Conservation (phyloP, 257 asterid genomes). For the Solanum gracilifrons region DNA sequence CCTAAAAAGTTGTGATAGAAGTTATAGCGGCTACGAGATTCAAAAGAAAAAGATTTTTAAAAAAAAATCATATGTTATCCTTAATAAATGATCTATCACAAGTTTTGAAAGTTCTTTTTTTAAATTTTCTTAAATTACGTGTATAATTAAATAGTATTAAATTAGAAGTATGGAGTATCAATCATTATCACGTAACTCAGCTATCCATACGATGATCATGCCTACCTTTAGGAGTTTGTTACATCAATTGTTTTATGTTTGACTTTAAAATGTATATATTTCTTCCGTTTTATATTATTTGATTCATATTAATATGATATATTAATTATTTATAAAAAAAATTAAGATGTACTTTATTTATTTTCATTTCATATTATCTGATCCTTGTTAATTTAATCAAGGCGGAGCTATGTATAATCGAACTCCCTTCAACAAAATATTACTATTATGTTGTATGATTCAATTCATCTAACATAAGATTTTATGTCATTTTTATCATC, state of each 20-base stretch:
- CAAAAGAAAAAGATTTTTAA: accelerated
- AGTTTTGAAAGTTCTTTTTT: too few relatives aligned
- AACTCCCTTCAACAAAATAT: too few relatives aligned
- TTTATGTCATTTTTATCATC: background rate
- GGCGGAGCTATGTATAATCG: background rate
- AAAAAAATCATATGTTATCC: background rate
- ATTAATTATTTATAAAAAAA: too few relatives aligned
- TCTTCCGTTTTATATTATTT: too few relatives aligned
- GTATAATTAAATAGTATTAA: background rate
- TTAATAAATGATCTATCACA: background rate
- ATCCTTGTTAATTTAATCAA: accelerated
- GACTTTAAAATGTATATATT: background rate
- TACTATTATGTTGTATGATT: background rate
- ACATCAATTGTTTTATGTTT: background rate
- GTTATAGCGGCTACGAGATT: background rate
- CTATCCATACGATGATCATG: background rate
- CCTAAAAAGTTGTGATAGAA: background rate
- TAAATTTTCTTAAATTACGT: background rate
- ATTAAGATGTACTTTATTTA: too few relatives aligned
- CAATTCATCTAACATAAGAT: background rate
- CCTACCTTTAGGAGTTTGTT: background rate
- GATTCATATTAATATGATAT: too few relatives aligned
- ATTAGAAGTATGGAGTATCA: background rate
- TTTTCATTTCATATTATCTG: too few relatives aligned
- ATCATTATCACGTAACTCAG: background rate